Evolutionary conservation across 2,329 filamentous ascomycete genomes (phyloP).

Genomic region (Cytospora piceicola): DNA sequence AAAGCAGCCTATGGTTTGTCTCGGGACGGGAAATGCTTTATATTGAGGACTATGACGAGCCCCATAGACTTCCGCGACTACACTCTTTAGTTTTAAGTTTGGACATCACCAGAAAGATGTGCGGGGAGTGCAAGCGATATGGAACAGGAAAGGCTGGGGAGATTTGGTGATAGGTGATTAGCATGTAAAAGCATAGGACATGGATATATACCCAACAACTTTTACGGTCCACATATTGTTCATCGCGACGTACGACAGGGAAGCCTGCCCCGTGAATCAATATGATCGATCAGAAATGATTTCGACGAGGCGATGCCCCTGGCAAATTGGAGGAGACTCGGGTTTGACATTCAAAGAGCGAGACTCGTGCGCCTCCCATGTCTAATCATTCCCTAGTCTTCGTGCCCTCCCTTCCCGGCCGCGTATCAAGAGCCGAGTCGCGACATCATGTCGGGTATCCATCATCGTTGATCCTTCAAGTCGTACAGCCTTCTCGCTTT

Average conservation of each 20-base stretch:
- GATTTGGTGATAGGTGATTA: neutral
- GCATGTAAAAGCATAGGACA: neutral
- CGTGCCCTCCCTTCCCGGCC: conserved; percentile 28
- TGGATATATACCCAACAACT: neutral
- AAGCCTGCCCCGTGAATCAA: too few species aligned
- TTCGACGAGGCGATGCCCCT: too few species aligned
- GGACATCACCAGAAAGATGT: too few species aligned
- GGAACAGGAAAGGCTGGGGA: neutral
- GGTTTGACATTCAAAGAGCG: conserved; percentile 4
- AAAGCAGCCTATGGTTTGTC: neutral
- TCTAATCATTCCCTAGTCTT: neutral
- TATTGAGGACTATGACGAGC: too few species aligned
- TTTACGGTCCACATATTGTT: neutral
- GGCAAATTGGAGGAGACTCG: neutral
- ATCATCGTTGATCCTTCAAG: conserved; percentile 4
- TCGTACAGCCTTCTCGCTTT: neutral
- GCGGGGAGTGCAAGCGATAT: neutral
- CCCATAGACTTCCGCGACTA: too few species aligned
- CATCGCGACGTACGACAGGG: neutral
- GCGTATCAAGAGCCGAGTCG: neutral
- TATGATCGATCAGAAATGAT: too few species aligned
- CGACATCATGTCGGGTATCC: conserved; percentile 12
- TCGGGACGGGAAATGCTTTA: too few species aligned
- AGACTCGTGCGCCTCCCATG: conserved; percentile 1
- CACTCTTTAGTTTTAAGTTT: too few species aligned